A percentile compares a stretch with the other conserved stretches of the same genome.
Evolutionary conservation across 164 flowering plant species (phyloP).

Genomic region (Echeveria elegans): DNA sequence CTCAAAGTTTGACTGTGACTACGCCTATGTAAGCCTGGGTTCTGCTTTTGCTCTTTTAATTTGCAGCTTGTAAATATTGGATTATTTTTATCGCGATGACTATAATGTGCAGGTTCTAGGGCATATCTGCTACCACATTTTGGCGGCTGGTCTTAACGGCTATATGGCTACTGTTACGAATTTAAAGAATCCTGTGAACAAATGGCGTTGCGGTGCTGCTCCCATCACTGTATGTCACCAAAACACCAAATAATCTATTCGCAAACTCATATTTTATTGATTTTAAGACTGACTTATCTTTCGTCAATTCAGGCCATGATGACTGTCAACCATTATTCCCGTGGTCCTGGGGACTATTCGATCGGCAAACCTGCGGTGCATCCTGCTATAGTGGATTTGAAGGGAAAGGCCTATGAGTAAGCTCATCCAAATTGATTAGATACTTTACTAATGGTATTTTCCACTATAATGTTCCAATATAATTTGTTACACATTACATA

Average conservation of each 20-base stretch:
- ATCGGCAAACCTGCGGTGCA: constrained; percentile 86
- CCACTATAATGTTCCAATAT: background rate
- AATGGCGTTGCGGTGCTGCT: constrained; percentile 98
- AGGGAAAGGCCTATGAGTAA: constrained; percentile 91
- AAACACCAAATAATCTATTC: background rate
- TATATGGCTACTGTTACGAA: constrained; percentile 94
- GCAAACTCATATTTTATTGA: background rate
- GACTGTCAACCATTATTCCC: constrained; percentile 83
- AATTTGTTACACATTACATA: background rate
- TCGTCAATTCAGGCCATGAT: constrained; percentile 61
- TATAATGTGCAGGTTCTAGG: constrained; percentile 76
- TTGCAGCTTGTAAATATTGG: background rate
- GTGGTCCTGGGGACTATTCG: constrained; percentile 50
- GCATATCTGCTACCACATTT: constrained; percentile 80
- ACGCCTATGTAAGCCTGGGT: constrained; percentile 68
- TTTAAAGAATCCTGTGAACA: constrained; percentile 83
- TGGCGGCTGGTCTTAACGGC: constrained; percentile 96
- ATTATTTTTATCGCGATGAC: background rate
- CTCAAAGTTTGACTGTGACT: constrained; percentile 96
- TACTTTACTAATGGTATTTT: background rate
- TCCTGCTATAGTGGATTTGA: constrained; percentile 87
- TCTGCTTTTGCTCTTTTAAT: background rate
- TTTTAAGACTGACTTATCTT: background rate
- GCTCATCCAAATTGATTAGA: constrained; percentile 15
- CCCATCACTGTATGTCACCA: constrained; percentile 62